phyloP scores from a whole-genome alignment of 345 rosid species.

The Ceriops zippeliana region DNA sequence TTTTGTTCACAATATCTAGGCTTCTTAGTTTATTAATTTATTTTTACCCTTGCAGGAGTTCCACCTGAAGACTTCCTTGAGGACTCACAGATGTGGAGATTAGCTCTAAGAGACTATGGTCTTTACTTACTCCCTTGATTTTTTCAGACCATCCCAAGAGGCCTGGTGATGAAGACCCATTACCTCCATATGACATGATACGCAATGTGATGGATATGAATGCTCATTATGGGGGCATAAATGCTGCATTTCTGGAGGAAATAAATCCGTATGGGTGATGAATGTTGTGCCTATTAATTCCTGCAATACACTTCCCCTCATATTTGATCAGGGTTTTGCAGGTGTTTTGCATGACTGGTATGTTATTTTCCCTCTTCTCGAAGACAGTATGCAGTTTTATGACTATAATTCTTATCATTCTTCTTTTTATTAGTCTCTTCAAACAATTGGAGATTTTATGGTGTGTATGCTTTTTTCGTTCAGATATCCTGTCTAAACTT shows the following conservation, averaged over 20 bases:
- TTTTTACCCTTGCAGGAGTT: slow-evolving; percentile 54
- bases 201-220: slow-evolving; percentile 99
- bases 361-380: neutral
- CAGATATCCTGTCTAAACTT: neutral
- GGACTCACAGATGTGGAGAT: slow-evolving; percentile 64
- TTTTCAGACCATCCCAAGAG: slow-evolving; percentile 99
- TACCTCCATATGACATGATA: slow-evolving; percentile 92
- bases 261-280: slow-evolving; percentile 89
- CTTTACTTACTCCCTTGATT: slow-evolving; percentile 87
- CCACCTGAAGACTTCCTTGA: slow-evolving; percentile 70
- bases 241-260: slow-evolving; percentile 71
- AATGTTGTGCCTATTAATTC: slow-evolving; percentile 83
- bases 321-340: slow-evolving; percentile 80
- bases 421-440: neutral
- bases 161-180: slow-evolving; percentile 98
- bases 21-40: slow-evolving; percentile 19
- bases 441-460: neutral
- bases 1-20: neutral
- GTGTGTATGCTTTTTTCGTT: neutral
- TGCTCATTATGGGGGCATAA: slow-evolving; percentile 84
- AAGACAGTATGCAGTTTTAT: neutral
- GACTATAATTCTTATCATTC: neutral
- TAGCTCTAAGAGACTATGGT: slow-evolving; percentile 87
- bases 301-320: slow-evolving; percentile 74
- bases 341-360: slow-evolving; percentile 97